Conservation (phyloP, 2,329 filamentous ascomycete genomes). For the Botrytis tulipae region DNA sequence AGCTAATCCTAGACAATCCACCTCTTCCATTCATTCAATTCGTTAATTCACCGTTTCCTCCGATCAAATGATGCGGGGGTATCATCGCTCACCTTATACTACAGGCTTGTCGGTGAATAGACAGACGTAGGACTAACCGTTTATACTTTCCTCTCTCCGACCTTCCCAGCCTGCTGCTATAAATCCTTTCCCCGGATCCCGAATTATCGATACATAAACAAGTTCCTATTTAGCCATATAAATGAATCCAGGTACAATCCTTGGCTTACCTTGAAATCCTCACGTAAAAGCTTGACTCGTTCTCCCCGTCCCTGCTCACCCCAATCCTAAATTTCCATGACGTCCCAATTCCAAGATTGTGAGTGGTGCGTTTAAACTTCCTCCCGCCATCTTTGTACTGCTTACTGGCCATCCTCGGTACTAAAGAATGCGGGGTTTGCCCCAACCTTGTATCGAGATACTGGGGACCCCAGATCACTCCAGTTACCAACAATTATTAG, state of each 20-base stretch:
- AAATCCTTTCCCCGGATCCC: not conserved
- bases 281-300: not conserved
- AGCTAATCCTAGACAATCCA: not conserved
- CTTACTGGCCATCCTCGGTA: not conserved
- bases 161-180: not conserved
- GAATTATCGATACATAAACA: not conserved
- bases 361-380: slow-evolving; percentile 3
- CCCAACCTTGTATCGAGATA: not conserved
- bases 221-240: not conserved
- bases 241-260: not conserved
- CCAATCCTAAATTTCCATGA: not conserved
- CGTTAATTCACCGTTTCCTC: not conserved
- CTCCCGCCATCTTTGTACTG: not conserved
- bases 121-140: not conserved
- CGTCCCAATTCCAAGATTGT: not conserved
- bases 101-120: not conserved
- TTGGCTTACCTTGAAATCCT: not conserved
- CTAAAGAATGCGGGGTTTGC: slow-evolving; percentile 1
- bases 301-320: not conserved
- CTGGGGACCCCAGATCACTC: slow-evolving; percentile 6
- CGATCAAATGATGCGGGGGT: not conserved
- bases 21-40: not conserved
- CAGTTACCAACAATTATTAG: not conserved
- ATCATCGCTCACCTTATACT: not conserved
- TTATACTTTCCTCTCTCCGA: not conserved